A percentile compares a stretch with the other conserved stretches of the same genome.
Conservation (phyloP, 2,329 filamentous ascomycete species). For the Epichloe elymi region DNA sequence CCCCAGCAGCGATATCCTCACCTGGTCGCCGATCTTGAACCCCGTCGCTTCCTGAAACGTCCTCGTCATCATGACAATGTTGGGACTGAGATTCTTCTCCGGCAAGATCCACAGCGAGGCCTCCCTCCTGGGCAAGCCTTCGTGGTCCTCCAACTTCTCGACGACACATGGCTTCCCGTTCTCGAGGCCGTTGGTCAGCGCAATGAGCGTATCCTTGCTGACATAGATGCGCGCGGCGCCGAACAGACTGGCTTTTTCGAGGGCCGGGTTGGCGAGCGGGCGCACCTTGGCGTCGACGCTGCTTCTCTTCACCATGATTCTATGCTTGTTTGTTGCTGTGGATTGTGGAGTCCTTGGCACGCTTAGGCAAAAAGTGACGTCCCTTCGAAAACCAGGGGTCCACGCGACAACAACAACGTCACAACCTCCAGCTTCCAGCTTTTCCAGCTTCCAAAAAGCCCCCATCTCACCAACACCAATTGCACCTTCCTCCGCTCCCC, state of each 20-base stretch:
- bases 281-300: conserved; percentile 28
- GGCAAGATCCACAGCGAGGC: conserved; percentile 37
- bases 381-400: too few species aligned
- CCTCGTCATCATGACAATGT: conserved; percentile 60
- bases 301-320: conserved; percentile 20
- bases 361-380: too few species aligned
- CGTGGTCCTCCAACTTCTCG: conserved; percentile 18
- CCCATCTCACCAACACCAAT: not conserved
- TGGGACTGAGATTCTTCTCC: conserved; percentile 50
- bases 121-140: conserved; percentile 21
- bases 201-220: conserved; percentile 32
- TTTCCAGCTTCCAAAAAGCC: too few species aligned
- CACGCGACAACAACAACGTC: too few species aligned
- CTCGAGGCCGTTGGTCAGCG: conserved; percentile 29
- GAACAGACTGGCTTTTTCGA: conserved; percentile 27
- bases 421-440: too few species aligned
- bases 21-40: conserved; percentile 57
- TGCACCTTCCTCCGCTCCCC: not conserved
- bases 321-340: conserved; percentile 3
- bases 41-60: conserved; percentile 59
- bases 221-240: conserved; percentile 35
- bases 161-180: conserved; percentile 29
- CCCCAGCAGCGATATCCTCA: conserved; percentile 44
- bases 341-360: too few species aligned
- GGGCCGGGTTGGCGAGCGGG: conserved; percentile 26